Evolutionary conservation across 495 filamentous ascomycete species (phyloP), one percentile per base, ranked within the genome.

Genomic region (Bathelium albidoporum): DNA sequence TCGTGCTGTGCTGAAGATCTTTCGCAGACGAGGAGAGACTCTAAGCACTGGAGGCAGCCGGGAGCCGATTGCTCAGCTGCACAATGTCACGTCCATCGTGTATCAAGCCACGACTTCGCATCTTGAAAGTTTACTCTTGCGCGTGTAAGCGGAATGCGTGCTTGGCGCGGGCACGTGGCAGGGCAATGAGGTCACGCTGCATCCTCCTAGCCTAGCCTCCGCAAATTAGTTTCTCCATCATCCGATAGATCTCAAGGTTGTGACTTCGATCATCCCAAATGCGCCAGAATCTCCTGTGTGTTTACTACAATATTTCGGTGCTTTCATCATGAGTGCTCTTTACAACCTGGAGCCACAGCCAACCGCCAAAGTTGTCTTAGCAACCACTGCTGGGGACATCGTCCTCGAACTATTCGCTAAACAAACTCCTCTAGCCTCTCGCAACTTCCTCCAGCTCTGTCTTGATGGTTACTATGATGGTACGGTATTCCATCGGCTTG

Each of bases 391-490:
- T 58, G 94, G 94, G 74, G 90, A 95, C 64, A 80, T 98, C 66
- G 82, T 87, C 32, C 83, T 98, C 80, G 87, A 95, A 67, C 86
- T 98, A 59, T 98, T 95, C 80, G 91, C 90, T 22, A 91, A 89
- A 64, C 92, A 99, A 74, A 89, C 89, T 0, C 94, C 94, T 32
- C 83, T 95, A 63, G 89, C 94, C 0, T 89, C 84, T 68, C 90
- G 93, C 62, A 96, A 96, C 76, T 99, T 99, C 78, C 85, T 99
- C 22, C 94, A 99, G 74, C 88, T 89, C 70, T 91, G 88, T 72
- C 82, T 95, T 63, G 91, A 99, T 74, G 89, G 90, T 63, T 97
- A 97, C 81, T 99, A 97, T 77, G 85, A 87, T 58, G 82, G 84
- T 67, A 96, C 93, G 0, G 86, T 91, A 65, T 97, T 98, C 78